Evolutionary conservation across 1,139 yeast species (phyloP).

Genomic region (Lodderomyces elongisporus): DNA sequence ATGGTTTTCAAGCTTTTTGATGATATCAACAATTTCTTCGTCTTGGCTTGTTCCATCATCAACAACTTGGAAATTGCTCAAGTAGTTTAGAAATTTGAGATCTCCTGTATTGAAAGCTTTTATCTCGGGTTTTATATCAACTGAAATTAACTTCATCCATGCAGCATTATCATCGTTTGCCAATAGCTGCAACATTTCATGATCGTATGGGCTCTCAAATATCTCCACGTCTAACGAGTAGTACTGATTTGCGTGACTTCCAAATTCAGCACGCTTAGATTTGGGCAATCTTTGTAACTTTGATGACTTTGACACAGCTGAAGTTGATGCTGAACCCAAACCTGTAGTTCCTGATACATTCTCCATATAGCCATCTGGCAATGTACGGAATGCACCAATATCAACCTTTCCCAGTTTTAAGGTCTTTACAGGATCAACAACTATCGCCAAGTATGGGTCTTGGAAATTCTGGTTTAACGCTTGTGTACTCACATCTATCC

Average conservation of each 20-base stretch:
- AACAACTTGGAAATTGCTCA: slow-evolving; percentile 10
- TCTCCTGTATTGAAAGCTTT: slow-evolving; percentile 1
- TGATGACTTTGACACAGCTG: neutral
- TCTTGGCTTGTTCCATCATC: slow-evolving; percentile 1
- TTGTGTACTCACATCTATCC: slow-evolving; percentile 88
- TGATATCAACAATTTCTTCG: neutral
- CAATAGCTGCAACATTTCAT: slow-evolving; percentile 42
- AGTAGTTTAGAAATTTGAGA: slow-evolving; percentile 1
- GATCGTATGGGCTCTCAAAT: slow-evolving; percentile 55
- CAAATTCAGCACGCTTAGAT: slow-evolving; percentile 55
- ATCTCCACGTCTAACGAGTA: slow-evolving; percentile 65
- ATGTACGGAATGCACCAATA: slow-evolving; percentile 89
- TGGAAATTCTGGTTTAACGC: slow-evolving; percentile 79
- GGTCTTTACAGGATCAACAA: slow-evolving; percentile 78
- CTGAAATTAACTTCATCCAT: slow-evolving; percentile 35
- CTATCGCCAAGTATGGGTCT: slow-evolving; percentile 88
- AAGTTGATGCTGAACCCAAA: neutral
- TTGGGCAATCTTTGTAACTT: slow-evolving; percentile 24
- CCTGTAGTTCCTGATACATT: slow-evolving; percentile 3
- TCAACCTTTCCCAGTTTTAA: slow-evolving; percentile 63
- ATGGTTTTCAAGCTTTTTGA: neutral
- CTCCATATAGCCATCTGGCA: slow-evolving; percentile 39
- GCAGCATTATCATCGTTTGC: slow-evolving; percentile 27
- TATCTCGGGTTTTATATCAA: slow-evolving; percentile 5
- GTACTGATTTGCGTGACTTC: slow-evolving; percentile 66